Evolutionary conservation across 2,329 filamentous ascomycete species (phyloP), one percentile per base, ranked within the genome.

Genomic region (Cordyceps tenuipes): DNA sequence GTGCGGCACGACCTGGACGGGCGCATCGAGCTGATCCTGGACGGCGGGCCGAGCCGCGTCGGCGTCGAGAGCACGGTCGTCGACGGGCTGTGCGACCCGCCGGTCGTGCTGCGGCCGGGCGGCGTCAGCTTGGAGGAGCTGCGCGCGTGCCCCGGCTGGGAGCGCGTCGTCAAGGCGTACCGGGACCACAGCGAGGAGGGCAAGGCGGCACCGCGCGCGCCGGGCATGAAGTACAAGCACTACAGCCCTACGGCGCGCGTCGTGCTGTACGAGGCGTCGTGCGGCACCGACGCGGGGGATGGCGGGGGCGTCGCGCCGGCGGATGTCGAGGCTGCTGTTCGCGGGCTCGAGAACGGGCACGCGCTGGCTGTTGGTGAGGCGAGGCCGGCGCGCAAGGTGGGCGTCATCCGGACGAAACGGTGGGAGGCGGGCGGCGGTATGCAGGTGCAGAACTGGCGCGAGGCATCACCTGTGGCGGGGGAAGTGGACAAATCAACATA

Each of bases 221-320:
- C 94, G 0, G 94, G 94, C 1, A 99, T 99, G 94, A 99, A 99
- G 75, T 99, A 99, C 72, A 90, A 94, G 70, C 94, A 99, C 71
- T 99, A 99, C 69, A 96, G 92, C 48, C 94, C 94, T 1, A 90
- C 87, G 71, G 95, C 94, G 1, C 85, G 81, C 50, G 92, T 99
- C 2, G 77, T 96, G 15, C 78, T 97, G 1, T 96, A 91, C 69
- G 90, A 96, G 70, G 74, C 82, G 29, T 72, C 68, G 43, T 75
- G 69, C 63, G 12, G 72, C 74, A 10, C 72, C 74, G 29, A 5
- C 29, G 29, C 29, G 3, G 29, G 1, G 29, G 29, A 29, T 8
- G 23, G 64, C 66, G 48, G 68, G 68, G 76, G 76, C 8, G 68
- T 79, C 41, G 64, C 69, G 13, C 19, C 63, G 6, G 68, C 68